Evolutionary conservation across 257 asterid genomes (phyloP), one percentile per base, ranked within the genome.

Genomic region (Anisodus acutangulus): DNA sequence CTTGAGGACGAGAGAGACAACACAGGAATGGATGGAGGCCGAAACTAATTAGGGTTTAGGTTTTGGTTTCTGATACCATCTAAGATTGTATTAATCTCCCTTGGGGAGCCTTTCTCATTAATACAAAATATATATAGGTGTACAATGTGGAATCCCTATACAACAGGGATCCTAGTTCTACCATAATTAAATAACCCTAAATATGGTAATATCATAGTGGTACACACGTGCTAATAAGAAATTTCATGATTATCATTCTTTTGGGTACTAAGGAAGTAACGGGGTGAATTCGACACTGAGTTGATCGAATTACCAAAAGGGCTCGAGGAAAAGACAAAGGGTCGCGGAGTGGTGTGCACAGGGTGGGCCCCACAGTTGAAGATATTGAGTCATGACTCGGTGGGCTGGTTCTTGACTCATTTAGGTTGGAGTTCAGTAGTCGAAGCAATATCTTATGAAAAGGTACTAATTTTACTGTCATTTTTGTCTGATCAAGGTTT

Each of bases 401-500:
- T 87, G 0, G 91, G 90, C 51, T 88, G 84, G 1, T 87, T 85
- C 83, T 74, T 89, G 83, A 85, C 85, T 68, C 90, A 87, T 79
- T 85, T 74, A 0, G 90, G 88, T 51, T 89, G 88, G 88, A 84
- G 90, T 16, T 89, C 91, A 16, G 47, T 71, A 1, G 68, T 87
- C 1, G 90, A 87, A n/a, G 91, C 85, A 4, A 15, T 87, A 1
- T 45, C 31, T 80, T 62, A 67, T 15, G 88, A 79, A 9, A 84
- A 83, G 39, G 82, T 90, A 1, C 26, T 89, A 11, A 8, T 87
- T 22, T 37, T 89, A 55, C 59, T 89, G 54, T 84, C 88, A 0
- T 87, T 89, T 74, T 45, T 57, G 39, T n/a, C 69, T 0, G 90
- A 89, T 41, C 90, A 85, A 22, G 88, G 91, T 9, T 3, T 85